Base-by-base conservation (phyloP, 345 rosid species). In the Euphorbia pulcherrima region DNA sequence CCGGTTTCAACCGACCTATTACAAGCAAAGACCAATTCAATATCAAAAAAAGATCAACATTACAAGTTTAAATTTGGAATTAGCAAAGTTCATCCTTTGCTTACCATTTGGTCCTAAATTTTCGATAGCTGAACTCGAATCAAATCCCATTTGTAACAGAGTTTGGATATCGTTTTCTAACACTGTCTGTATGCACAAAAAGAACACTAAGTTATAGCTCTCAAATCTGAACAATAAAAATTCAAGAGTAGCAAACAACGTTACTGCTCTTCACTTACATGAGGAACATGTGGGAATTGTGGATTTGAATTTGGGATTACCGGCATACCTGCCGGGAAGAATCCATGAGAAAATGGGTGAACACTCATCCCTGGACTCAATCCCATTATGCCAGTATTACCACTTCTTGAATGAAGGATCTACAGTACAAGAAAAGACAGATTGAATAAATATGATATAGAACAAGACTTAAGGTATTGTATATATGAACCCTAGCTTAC, bases 81-180 rank as follows among this genome's bases (percentile, higher is more conserved):
- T 21, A 58, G 57, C 48, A 24, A 37, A 24, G 26, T 33, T 39
- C 11, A 20, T 40, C 69, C 28, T 69, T 33, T 55, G 3, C 72
- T 79, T 83, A 83, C 92, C 89, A 71, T 78, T 86, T 56, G 83
- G 82, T 78, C 88, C 85, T 79, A 84, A 80, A 74, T 73, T 68
- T 71, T 85, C 80, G 18, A 81, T 72, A 37, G 85, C 85, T 27
- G 96, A 81, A 75, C 74, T 80, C 65, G 94, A 79, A 71, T 88
- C 84, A 18, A 78, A 85, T 29, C 92, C 96, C 94, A 89, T 86
- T 67, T 87, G 91, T 75, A 81, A 84, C 63, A 89, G 85, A 78
- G 66, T 85, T 57, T 87, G 97, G 56, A 89, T 80, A 67, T 90
- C 94, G 65, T 74, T 84, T 74, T 89, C 90, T 75, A 88, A 61